Evolutionary conservation across 2,329 filamentous ascomycete species (phyloP).

Genomic region (Paracoccidioides lutzii): DNA sequence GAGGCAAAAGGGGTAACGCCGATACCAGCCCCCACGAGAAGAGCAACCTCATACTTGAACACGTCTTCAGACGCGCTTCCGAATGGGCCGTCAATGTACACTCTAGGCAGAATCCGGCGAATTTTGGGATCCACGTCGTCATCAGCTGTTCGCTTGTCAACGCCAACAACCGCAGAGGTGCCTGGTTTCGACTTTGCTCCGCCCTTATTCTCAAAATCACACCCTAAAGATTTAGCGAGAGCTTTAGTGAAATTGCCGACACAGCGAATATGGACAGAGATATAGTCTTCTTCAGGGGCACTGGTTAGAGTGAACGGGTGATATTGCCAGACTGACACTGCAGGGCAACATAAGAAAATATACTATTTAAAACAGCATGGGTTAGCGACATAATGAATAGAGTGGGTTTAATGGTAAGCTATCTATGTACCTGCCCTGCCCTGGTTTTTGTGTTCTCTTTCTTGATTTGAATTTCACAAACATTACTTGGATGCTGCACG

Average conservation of each 20-base stretch:
- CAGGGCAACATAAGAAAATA: constrained; percentile 79
- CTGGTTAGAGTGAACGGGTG: constrained; percentile 79
- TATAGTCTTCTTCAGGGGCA: constrained; percentile 80
- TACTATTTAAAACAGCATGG: constrained; percentile 37
- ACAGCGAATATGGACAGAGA: constrained; percentile 72
- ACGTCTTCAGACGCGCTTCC: constrained; percentile 78
- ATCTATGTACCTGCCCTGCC: constrained; percentile 49
- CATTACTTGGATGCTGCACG: constrained; percentile 77
- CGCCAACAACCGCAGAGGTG: constrained; percentile 55
- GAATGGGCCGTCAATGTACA: constrained; percentile 76
- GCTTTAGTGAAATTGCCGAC: constrained; percentile 69
- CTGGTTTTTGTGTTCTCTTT: constrained; percentile 73
- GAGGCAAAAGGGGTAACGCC: constrained; percentile 41
- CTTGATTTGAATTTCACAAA: constrained; percentile 85
- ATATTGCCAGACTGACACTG: constrained; percentile 78
- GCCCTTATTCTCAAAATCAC: constrained; percentile 51
- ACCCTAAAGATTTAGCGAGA: constrained; percentile 59
- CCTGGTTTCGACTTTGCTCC: constrained; percentile 17
- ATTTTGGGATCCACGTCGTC: constrained; percentile 55
- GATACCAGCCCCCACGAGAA: constrained; percentile 40
- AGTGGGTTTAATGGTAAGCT: not conserved
- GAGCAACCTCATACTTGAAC: constrained; percentile 46
- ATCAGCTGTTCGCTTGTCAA: constrained; percentile 42
- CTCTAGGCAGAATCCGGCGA: constrained; percentile 59
- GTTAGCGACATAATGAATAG: not conserved